These are phyloP conservation scores for Cardiospermum halicacabum DNA, from an alignment of 345 rosid species.

Conservation along the genomic window DNA sequence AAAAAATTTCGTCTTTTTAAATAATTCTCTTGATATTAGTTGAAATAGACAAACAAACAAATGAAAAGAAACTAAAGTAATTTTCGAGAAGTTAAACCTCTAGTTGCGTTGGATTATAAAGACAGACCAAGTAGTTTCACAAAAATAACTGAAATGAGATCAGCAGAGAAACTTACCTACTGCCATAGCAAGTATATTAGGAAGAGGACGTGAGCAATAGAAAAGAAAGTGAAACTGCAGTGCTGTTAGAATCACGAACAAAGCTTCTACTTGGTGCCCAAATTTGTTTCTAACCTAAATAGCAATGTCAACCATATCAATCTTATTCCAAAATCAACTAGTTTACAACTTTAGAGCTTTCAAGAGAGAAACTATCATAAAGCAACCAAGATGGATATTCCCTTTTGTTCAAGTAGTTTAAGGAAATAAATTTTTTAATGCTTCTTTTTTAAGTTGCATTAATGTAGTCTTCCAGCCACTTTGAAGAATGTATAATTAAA, in stretches of 20 bases:
- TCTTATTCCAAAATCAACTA: background rate
- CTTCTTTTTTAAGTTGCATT: background rate
- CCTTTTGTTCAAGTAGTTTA: background rate
- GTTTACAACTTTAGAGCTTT: conserved; percentile 1
- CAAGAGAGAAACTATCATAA: background rate
- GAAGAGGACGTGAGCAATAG: conserved; percentile 92
- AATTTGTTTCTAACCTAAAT: conserved; percentile 68
- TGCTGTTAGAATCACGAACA: conserved; percentile 74
- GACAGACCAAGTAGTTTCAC: conserved; percentile 1
- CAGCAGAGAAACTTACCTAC: conserved; percentile 52
- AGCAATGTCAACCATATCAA: conserved; percentile 12
- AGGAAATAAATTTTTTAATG: background rate
- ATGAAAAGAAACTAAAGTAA: background rate
- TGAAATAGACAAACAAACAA: background rate
- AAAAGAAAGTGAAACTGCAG: conserved; percentile 92
- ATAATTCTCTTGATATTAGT: background rate
- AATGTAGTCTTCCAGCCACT: background rate
- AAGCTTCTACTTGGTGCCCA: conserved; percentile 90
- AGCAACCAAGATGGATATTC: background rate
- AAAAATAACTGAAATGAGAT: background rate
- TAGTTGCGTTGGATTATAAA: background rate
- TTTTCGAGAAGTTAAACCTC: background rate
- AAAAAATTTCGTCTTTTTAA: no score
- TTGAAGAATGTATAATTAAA: background rate
- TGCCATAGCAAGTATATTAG: conserved; percentile 79